Percentiles rank a stretch among this genome's conserved stretches.
Conservation (phyloP, 208 protist species). For the Wallacemonas sp. region DNA sequence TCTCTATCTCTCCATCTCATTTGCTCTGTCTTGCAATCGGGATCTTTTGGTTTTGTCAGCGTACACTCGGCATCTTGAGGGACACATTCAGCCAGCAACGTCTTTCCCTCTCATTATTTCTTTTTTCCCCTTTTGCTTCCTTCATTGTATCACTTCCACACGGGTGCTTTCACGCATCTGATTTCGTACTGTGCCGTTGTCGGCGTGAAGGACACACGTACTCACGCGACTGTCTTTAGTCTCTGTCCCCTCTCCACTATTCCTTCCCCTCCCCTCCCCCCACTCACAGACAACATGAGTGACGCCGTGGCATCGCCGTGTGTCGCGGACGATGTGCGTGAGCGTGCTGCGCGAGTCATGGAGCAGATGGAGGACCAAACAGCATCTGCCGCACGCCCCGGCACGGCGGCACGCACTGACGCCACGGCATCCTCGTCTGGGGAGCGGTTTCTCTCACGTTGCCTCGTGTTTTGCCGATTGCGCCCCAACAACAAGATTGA, state of each 20-base stretch:
- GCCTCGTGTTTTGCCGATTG: constrained; percentile 82
- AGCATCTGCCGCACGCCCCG: not conserved
- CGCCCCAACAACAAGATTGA: constrained; percentile 72
- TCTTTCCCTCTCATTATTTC: too few species aligned
- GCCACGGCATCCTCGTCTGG: not conserved
- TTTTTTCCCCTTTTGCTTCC: too few species aligned
- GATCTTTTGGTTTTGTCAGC: too few species aligned
- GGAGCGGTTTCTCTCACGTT: constrained; percentile 44
- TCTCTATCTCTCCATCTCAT: too few species aligned
- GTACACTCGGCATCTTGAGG: too few species aligned
- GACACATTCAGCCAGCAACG: too few species aligned
- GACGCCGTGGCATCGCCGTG: not conserved
- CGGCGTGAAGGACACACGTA: too few species aligned
- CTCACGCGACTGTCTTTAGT: too few species aligned
- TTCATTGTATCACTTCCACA: too few species aligned
- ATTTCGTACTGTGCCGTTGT: too few species aligned
- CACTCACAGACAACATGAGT: not conserved
- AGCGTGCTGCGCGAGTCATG: constrained; percentile 2
- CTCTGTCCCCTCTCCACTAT: not conserved
- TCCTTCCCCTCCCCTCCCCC: not conserved
- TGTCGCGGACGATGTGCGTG: constrained; percentile 9
- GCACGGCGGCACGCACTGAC: not conserved
- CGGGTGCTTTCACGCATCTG: too few species aligned
- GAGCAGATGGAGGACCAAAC: constrained; percentile 22
- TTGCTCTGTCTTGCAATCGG: too few species aligned